Evolutionary conservation across 2,329 filamentous ascomycete genomes (phyloP).

Genomic region (Pseudopithomyces maydicus): DNA sequence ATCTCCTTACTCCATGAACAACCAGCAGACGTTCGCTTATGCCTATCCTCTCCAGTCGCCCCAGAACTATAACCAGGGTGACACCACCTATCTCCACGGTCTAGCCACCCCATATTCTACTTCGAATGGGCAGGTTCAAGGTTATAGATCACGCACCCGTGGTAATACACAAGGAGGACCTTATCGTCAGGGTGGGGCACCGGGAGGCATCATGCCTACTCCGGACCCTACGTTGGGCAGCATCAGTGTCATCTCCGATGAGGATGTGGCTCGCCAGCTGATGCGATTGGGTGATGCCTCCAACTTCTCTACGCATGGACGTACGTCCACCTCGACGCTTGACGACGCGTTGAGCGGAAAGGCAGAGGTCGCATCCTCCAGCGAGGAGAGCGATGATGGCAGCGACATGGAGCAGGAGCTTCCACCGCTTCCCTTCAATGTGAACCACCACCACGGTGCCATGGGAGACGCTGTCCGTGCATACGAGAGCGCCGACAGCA

Average conservation of each 20-base stretch:
- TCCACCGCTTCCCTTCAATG: slow-evolving; percentile 42
- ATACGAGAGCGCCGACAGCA: slow-evolving; percentile 58
- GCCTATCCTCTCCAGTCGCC: slow-evolving; percentile 81
- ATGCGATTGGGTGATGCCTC: slow-evolving; percentile 95
- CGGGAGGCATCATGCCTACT: slow-evolving; percentile 73
- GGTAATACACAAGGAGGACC: slow-evolving; percentile 45
- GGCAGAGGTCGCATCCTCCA: slow-evolving; percentile 67
- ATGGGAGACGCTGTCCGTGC: slow-evolving; percentile 49
- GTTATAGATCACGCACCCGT: slow-evolving; percentile 42
- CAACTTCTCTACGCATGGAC: slow-evolving; percentile 83
- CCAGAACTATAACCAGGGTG: slow-evolving; percentile 66
- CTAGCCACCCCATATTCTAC: slow-evolving; percentile 43
- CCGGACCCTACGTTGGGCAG: slow-evolving; percentile 91
- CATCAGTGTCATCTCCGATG: slow-evolving; percentile 89
- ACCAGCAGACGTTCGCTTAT: slow-evolving; percentile 80
- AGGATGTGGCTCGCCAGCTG: slow-evolving; percentile 95
- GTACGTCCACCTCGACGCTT: slow-evolving; percentile 88
- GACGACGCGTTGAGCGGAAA: slow-evolving; percentile 93
- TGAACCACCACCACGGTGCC: slow-evolving; percentile 23
- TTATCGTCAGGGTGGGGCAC: slow-evolving; percentile 52
- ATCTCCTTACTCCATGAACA: slow-evolving; percentile 75
- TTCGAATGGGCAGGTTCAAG: slow-evolving; percentile 37
- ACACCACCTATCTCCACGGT: slow-evolving; percentile 43
- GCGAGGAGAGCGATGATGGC: slow-evolving; percentile 72
- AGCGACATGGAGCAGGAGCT: slow-evolving; percentile 61